Base-by-base conservation (phyloP, 1,284 basidiomycete species). In the Malassezia equina region DNA sequence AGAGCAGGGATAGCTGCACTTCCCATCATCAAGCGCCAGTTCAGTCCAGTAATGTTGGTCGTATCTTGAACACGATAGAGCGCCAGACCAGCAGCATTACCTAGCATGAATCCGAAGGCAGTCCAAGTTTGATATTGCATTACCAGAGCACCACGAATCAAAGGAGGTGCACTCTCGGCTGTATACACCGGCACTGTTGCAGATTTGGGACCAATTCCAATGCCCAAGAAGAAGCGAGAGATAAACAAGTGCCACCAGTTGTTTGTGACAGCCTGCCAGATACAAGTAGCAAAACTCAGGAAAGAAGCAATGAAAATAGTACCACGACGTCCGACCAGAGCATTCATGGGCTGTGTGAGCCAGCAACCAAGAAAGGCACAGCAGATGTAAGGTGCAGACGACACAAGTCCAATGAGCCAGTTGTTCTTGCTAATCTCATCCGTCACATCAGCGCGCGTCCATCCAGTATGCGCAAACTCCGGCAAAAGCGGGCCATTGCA, bases 51-150 rank as follows among this genome's bases (percentile, higher is more conserved):
- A 25, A 57, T 47, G 24, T 47, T 17, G 1, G 15, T 3, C 1
- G 21, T 12, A 29, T 60, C 58, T 6, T 32, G 25, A 2, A 62
- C 54, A 11, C 44, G 24, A 51, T 50, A 57, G 6, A 62, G 42
- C 1, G 39, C 55, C 0, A 63, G 24, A 31, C 52, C 40, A 3
- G 60, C 58, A 53, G 75, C 76, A 64, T 80, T 80, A 28, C 83
- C 84, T 2, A 84, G 41, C 77, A 80, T 82, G 64, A 85, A 85
- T 46, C 84, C 85, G 62, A 86, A 86, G 0, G 85, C 85, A 4
- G 84, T 86, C 82, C 82, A 84, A 65, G 81, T 80, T 71, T 83
- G 81, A 79, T 76, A 69, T 78, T 83, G 83, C 85, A 86, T 86
- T 39, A 86, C 84, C 8, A 88, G 79, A 0, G 82, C 85, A 44